Evolutionary conservation across 768 basidiomycete species (phyloP).

Genomic region (Porpolomopsis calyptriformis): DNA sequence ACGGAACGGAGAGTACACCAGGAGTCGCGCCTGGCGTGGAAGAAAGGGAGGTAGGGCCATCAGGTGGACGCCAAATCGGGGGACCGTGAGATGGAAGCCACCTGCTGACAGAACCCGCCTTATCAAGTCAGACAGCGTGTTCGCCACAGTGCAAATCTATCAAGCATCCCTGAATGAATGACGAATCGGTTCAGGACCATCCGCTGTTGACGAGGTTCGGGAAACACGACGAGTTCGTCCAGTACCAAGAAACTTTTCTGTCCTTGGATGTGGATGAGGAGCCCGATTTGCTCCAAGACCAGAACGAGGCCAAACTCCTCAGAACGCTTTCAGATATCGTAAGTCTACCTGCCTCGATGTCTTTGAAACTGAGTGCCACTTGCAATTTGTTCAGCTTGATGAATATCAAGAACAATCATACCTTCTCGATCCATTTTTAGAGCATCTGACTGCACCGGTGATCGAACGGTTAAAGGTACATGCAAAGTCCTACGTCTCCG

Average conservation of each 20-base stretch:
- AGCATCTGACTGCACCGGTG: constrained; percentile 65
- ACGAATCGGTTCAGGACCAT: constrained; percentile 11
- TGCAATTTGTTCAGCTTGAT: constrained; percentile 46
- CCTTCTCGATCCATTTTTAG: constrained; percentile 83
- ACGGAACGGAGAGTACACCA: no score
- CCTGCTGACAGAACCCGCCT: no score
- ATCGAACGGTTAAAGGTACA: constrained; percentile 52
- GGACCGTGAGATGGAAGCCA: no score
- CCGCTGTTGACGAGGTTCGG: constrained; percentile 37
- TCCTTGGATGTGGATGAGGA: constrained; percentile 33
- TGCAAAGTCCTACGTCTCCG: constrained; percentile 32
- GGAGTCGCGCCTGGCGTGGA: no score
- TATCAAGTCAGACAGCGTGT: no score
- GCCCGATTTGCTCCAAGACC: constrained; percentile 33
- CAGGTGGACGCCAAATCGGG: no score
- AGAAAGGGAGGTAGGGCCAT: no score
- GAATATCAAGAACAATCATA: constrained; percentile 91
- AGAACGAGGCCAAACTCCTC: constrained; percentile 30
- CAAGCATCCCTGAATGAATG: constrained; percentile 1
- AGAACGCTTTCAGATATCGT: constrained; percentile 42
- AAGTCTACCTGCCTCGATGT: constrained; percentile 20
- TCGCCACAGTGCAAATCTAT: no score
- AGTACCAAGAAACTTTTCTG: constrained; percentile 42
- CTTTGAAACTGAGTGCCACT: background rate
- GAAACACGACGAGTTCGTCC: constrained; percentile 47